Evolutionary conservation across 768 basidiomycete genomes (phyloP), one percentile per base, ranked within the genome.

Genomic region (Leccinum subtestaceum): DNA sequence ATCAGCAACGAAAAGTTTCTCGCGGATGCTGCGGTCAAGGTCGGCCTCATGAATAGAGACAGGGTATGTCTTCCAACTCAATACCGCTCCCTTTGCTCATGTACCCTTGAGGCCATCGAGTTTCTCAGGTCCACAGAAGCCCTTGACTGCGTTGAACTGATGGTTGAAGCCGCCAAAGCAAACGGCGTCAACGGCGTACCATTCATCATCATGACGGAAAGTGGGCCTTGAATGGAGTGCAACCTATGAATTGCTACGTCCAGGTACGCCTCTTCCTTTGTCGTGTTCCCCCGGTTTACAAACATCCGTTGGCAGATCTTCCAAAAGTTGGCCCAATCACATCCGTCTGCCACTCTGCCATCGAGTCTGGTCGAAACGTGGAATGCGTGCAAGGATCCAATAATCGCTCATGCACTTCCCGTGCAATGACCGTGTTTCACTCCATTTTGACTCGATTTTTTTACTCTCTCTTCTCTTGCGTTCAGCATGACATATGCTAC

Each of bases 171-270:
- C 12, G 79, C 80, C 3, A 75, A 75, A 59, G 65, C 70, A 25
- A 70, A 74, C n/a, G 78, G 80, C 5, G 79, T 83, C 59, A 76
- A 73, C 1, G 82, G 83, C 36, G 81, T 83, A 1, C 83, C 82
- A 0, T 83, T 81, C 67, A 75, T 80, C 56, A 77, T 83, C 58
- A 73, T 81, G 74, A 81, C 40, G 71, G 74, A 11, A 77, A 74
- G 52, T 81, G 76, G 74, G 80, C 78, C 17, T 48, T 81, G 54
- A 75, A 74, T 13, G 80, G 80, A n/a, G 77, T 76, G 9, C 80
- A 81, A 58, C 56, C 74, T 8, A 65, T 64, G 40, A 78, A 80
- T 19, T 74, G 72, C 47, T 81, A 77, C 60, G 58, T 71, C 31
- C 70, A 74, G 67, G 78, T 77, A 49, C 47, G 72, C 21, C n/a